A percentile compares a stretch with the other conserved stretches of the same genome.
Conservation (phyloP, 495 filamentous ascomycete species). For the Amphirosellinia nigrospora region DNA sequence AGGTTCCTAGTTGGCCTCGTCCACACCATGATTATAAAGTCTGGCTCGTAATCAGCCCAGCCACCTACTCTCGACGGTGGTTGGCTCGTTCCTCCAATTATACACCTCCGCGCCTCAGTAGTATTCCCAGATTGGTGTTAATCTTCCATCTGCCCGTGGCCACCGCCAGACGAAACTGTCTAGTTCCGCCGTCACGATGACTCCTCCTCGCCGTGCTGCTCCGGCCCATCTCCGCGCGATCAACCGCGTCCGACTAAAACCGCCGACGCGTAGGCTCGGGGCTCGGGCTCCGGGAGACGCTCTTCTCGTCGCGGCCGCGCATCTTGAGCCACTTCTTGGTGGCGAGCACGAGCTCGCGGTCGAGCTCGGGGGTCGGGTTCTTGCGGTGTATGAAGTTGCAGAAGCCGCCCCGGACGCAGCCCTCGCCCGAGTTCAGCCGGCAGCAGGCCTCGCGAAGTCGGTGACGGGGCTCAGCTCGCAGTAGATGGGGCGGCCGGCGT, state of each 20-base stretch:
- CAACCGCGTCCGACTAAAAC: conserved; percentile 48
- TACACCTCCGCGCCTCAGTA: neutral
- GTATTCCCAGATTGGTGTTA: neutral
- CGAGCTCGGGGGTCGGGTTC: conserved; percentile 86
- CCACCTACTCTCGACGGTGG: neutral
- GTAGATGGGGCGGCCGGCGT: conserved; percentile 96
- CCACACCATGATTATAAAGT: neutral
- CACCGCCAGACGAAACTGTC: neutral
- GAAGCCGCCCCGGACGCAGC: conserved; percentile 94
- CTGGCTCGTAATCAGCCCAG: neutral
- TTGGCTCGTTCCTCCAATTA: neutral
- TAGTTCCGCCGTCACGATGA: neutral
- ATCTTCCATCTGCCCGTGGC: neutral
- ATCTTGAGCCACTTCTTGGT: conserved; percentile 97
- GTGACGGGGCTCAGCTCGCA: conserved; percentile 97
- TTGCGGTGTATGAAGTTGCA: conserved; percentile 99
- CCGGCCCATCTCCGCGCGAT: neutral
- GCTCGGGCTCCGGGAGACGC: conserved; percentile 73
- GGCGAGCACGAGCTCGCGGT: conserved; percentile 80
- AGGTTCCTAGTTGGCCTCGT: neutral
- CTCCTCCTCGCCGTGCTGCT: neutral
- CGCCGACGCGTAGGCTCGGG: conserved; percentile 77
- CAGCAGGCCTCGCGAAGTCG: conserved; percentile 99
- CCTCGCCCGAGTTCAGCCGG: conserved; percentile 90
- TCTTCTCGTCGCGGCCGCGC: conserved; percentile 84